Evolutionary conservation across 192 early-diverging fungal genomes (phyloP).

Genomic region (Chytriomyces hyalinus): DNA sequence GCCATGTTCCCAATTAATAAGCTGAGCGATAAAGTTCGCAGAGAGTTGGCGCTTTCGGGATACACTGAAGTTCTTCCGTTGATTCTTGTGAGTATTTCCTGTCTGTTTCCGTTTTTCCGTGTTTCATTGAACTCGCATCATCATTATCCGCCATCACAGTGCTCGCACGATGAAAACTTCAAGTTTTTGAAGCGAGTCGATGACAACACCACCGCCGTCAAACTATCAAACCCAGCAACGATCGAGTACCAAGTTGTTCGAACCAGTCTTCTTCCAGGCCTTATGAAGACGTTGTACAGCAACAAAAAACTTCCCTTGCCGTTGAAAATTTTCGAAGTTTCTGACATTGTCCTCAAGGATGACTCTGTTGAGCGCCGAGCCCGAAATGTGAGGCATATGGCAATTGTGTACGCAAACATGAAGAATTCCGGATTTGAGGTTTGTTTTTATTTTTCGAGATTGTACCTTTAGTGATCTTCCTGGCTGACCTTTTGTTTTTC

Average conservation of each 20-base stretch:
- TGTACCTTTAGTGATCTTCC: not conserved
- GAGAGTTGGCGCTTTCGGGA: constrained; percentile 86
- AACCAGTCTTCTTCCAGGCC: constrained; percentile 87
- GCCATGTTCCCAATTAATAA: constrained; percentile 92
- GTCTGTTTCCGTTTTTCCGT: constrained; percentile 75
- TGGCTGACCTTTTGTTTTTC: not conserved
- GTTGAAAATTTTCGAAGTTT: constrained; percentile 94
- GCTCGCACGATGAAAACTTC: constrained; percentile 98
- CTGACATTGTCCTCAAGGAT: constrained; percentile 91
- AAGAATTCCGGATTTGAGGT: constrained; percentile 86
- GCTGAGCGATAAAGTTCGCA: constrained; percentile 82
- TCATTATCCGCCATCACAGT: constrained; percentile 56
- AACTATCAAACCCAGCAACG: constrained; percentile 90
- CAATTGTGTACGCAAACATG: constrained; percentile 77
- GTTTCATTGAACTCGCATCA: constrained; percentile 37
- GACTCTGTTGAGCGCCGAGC: constrained; percentile 77
- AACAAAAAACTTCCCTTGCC: constrained; percentile 85
- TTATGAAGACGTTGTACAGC: constrained; percentile 92
- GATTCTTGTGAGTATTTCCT: constrained; percentile 73
- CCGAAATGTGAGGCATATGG: constrained; percentile 87
- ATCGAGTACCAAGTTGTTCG: constrained; percentile 86
- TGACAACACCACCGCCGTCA: constrained; percentile 74
- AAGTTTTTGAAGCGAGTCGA: constrained; percentile 83
- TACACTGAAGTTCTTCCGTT: constrained; percentile 94
- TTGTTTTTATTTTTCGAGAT: not conserved